Conservation (phyloP, 1,284 basidiomycete species). For the Apiotrichum veenhuisii region DNA sequence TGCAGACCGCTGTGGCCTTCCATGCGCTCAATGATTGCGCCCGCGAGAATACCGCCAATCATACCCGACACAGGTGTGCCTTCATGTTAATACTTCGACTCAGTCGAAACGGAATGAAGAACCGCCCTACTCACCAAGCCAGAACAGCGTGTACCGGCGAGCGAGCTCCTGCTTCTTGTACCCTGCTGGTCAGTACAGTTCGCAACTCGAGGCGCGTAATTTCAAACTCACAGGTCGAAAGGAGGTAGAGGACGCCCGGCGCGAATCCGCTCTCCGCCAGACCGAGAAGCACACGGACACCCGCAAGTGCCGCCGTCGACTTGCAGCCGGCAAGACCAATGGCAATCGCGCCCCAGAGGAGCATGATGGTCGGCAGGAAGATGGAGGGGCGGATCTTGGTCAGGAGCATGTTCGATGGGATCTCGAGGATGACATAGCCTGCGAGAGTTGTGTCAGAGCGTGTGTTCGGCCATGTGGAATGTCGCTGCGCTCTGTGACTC, state of each 20-base stretch:
- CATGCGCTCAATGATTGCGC: constrained; percentile 19
- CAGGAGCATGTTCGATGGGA: constrained; percentile 30
- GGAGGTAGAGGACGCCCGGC: constrained; percentile 16
- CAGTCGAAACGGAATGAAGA: neutral
- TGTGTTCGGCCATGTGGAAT: neutral
- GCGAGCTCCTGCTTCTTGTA: constrained; percentile 14
- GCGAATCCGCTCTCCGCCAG: constrained; percentile 11
- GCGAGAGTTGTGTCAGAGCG: neutral
- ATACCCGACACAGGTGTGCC: constrained; percentile 21
- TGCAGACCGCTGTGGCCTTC: constrained; percentile 6
- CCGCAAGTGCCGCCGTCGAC: constrained; percentile 10
- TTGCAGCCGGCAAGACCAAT: constrained; percentile 13
- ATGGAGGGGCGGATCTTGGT: constrained; percentile 20
- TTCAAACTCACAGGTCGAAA: constrained; percentile 2
- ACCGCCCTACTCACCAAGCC: constrained; percentile 9
- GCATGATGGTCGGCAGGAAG: constrained; percentile 28
- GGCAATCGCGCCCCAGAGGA: constrained; percentile 22
- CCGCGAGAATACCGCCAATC: constrained; percentile 31
- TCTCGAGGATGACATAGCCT: constrained; percentile 14
- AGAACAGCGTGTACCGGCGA: constrained; percentile 20
- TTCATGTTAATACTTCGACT: too few species aligned
- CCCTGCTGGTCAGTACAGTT: constrained; percentile 12
- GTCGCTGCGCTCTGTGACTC: neutral
- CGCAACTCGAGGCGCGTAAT: too few species aligned
- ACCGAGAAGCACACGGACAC: constrained; percentile 18